Percentiles rank a stretch among this genome's conserved stretches.
These are phyloP conservation scores for Neonectria coccinea DNA, from an alignment of 2,329 filamentous ascomycete genomes.

Conservation along the genomic window DNA sequence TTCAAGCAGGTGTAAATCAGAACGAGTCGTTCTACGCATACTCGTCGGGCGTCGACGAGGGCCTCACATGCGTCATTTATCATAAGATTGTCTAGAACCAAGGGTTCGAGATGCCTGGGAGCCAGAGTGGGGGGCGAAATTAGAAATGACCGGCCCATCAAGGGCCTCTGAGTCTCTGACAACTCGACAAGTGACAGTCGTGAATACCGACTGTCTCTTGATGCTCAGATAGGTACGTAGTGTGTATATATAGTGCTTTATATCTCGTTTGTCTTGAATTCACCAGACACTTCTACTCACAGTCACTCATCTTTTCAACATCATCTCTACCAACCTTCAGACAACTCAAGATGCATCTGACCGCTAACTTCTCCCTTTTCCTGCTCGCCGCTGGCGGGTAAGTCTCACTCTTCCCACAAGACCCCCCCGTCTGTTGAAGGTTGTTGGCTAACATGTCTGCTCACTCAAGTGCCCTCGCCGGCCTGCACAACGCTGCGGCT, in stretches of 20 bases:
- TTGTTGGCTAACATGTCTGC: not conserved
- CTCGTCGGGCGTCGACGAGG: not conserved
- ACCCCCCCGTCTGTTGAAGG: not conserved
- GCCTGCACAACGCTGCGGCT: slow-evolving; percentile 14
- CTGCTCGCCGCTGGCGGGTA: slow-evolving; percentile 12
- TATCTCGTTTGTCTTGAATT: slow-evolving; percentile 9
- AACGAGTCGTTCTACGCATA: not conserved
- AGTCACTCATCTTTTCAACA: not conserved
- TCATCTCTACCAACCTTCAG: not conserved
- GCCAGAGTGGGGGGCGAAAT: not conserved
- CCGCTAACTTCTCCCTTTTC: not conserved
- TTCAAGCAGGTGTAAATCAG: not conserved
- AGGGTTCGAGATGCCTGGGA: not conserved
- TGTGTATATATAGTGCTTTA: slow-evolving; percentile 12
- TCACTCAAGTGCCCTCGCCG: slow-evolving; percentile 9
- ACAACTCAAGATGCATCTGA: slow-evolving; percentile 14
- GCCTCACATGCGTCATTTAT: not conserved
- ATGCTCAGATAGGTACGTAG: not conserved
- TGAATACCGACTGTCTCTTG: not conserved
- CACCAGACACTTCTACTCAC: not conserved
- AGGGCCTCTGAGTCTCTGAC: not conserved
- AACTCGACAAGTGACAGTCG: not conserved
- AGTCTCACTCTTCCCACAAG: not conserved
- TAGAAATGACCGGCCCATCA: not conserved
- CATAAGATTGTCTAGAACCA: not conserved